Evolutionary conservation across 2,329 filamentous ascomycete genomes (phyloP), one percentile per base, ranked within the genome.

Genomic region (Exophiala lecanii-corni): DNA sequence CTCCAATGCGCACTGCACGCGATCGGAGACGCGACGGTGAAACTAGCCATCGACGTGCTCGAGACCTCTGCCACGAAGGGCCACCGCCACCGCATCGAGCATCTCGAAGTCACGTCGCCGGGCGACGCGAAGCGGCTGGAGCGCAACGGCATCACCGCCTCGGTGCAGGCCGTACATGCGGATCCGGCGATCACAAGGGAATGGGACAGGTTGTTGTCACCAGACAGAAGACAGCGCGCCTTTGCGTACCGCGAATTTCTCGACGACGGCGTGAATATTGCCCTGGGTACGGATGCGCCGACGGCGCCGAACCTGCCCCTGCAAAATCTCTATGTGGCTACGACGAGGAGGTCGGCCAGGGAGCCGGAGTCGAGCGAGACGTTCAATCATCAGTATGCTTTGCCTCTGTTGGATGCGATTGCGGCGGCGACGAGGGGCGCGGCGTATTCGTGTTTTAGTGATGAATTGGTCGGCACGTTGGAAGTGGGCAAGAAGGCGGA

Each of bases 1-100:
- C 56, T 75, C 1, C 72, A 74, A 53, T 71, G 69, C 43, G 72
- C 72, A 1, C 59, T 75, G 9, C 72, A 75, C 46, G 72, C 72
- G 3, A 75, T 74, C 44, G 72, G 72, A n/a, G 72, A 75, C 44
- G 58, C 56, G 39, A 66, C 72, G 3, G 62, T 73, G 2, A 61
- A 62, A 25, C 66, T 67, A 39, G 69, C 70, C 10, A 68, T 75
- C 49, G 64, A 73, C 36, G 62, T 63, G 2, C 59, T 75, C 5
- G 66, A 68, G 12, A 45, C 66, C 18, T 63, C 65, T 16, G 55
- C 56, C 16, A 62, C 62, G 2, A 65, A 66, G 3, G 63, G 62
- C 13, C 63, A 65, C 32, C 62, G 72, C 16, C 72, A 73, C 47
- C 64, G 72, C 35, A 73, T 75, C 47, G 72, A 75, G 53, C 72